Evolutionary conservation across 371 early-diverging fungal genomes (phyloP), one percentile per base, ranked within the genome.

Genomic region (Lichtheimia corymbifera): DNA sequence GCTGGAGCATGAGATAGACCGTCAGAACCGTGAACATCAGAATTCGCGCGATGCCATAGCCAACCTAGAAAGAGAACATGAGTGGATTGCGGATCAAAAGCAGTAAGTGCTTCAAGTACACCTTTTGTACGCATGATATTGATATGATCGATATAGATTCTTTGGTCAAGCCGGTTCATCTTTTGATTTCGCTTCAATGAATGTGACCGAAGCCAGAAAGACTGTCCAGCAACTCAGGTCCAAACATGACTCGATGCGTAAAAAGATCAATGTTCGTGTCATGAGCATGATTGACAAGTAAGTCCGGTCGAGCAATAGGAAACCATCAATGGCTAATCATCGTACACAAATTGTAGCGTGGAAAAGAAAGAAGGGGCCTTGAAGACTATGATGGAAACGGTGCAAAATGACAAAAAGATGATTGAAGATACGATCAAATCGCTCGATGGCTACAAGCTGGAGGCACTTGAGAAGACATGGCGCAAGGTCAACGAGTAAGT

Each of bases 281-380:
- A 92, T 97, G 94, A 92, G 91, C 50, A 93, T 90, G 79, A 91
- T 96, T 68, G 97, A 97, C 64, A 88, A 89, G 86, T 91, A 71
- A 63, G 76, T 63, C 15, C 4, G 0, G n/a, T 43, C 1, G 17
- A 47, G 5, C 35, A 14, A 17, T 57, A 43, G 44, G 28, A 28
- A 1, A 0, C 44, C 5, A 22, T 56, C 13, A 13, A 47, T 25
- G 49, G 6, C 45, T 45, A 5, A 45, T 13, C n/a, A 45, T 45
- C 44, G 5, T n/a, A 5, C 5, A 15, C n/a, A n/a, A n/a, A 45
- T 9, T 18, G 17, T 65, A 88, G 91, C 43, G 91, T 93, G 24
- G 98, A 97, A 71, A 93, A 94, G 79, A 91, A 93, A 63, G 97
- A 98, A 72, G 66, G 80, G 0, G 67, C 85, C 0, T 69, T 99